Conservation (phyloP, 495 filamentous ascomycete genomes). For the Penicillium maclennaniae region DNA sequence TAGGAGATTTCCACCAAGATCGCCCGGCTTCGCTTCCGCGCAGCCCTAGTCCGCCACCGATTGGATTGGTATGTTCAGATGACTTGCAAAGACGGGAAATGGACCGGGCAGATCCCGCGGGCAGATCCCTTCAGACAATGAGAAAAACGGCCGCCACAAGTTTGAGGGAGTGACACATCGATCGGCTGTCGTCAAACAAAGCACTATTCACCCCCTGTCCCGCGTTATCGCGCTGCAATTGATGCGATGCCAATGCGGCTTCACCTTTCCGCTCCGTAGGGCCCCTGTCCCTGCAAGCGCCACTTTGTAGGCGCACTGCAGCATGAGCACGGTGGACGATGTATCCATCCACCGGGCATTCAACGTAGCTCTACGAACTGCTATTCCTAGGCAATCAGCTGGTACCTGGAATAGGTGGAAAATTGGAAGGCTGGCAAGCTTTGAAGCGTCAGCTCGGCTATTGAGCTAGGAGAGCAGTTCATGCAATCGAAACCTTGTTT, state of each 20-base stretch:
- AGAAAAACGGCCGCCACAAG: slow-evolving; percentile 9
- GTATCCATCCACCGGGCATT: background rate
- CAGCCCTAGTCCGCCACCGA: slow-evolving; percentile 13
- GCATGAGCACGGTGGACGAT: background rate
- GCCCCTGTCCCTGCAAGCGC: slow-evolving; percentile 3
- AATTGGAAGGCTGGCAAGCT: background rate
- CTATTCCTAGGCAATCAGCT: no score
- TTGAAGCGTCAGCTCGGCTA: slow-evolving; percentile 1
- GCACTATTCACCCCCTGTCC: slow-evolving; percentile 2
- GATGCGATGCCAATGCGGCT: background rate
- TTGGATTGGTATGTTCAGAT: background rate
- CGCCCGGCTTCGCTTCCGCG: slow-evolving; percentile 29
- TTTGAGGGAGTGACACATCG: slow-evolving; percentile 16
- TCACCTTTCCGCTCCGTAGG: background rate
- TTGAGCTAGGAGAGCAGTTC: slow-evolving; percentile 18
- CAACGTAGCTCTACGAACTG: background rate
- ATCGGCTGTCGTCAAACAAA: slow-evolving; percentile 13
- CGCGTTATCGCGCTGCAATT: slow-evolving; percentile 3
- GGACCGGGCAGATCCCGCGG: background rate
- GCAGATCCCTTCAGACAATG: slow-evolving; percentile 3
- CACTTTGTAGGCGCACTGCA: slow-evolving; percentile 5
- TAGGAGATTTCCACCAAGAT: slow-evolving; percentile 13
- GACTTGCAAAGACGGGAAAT: background rate
- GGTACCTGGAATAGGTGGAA: background rate
- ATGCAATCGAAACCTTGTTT: slow-evolving; percentile 27